These are phyloP conservation scores for Calonectria montana DNA, from an alignment of 2,329 filamentous ascomycete genomes.

Conservation along the genomic window DNA sequence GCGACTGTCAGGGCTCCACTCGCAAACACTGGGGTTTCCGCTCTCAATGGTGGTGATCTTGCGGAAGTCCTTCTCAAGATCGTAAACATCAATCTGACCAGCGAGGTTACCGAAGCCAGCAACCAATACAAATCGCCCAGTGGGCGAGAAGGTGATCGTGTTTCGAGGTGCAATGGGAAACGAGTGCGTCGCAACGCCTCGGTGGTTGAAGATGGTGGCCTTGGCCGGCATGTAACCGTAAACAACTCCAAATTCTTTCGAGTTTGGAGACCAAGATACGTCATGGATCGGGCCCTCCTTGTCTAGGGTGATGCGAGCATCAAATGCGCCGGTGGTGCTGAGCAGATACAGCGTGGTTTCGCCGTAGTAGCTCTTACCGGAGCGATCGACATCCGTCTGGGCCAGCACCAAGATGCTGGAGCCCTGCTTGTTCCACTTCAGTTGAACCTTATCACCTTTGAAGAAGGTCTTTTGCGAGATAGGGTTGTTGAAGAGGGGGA, in stretches of 20 bases:
- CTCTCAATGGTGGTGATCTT: slow-evolving; percentile 96
- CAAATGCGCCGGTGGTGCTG: slow-evolving; percentile 90
- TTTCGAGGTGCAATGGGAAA: slow-evolving; percentile 92
- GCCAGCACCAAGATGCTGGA: slow-evolving; percentile 94
- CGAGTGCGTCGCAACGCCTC: slow-evolving; percentile 83
- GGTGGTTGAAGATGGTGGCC: slow-evolving; percentile 96
- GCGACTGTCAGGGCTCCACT: slow-evolving; percentile 96
- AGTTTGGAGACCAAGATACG: slow-evolving; percentile 97
- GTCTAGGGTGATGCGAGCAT: slow-evolving; percentile 90
- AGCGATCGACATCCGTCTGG: slow-evolving; percentile 97
- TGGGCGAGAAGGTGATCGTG: slow-evolving; percentile 94
- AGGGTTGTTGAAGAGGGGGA: slow-evolving; percentile 84
- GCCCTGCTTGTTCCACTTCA: slow-evolving; percentile 96
- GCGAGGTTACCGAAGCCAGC: slow-evolving; percentile 98
- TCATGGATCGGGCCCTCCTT: slow-evolving; percentile 99
- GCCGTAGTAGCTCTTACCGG: slow-evolving; percentile 99
- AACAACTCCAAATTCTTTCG: slow-evolving; percentile 96
- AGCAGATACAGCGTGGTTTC: slow-evolving; percentile 97
- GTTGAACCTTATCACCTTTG: slow-evolving; percentile 98
- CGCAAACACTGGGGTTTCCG: slow-evolving; percentile 94
- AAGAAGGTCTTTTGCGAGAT: slow-evolving; percentile 99
- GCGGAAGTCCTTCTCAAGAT: slow-evolving; percentile 91
- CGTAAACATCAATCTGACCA: slow-evolving; percentile 97
- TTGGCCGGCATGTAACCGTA: slow-evolving; percentile 99
- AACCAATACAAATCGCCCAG: slow-evolving; percentile 91